These are phyloP conservation scores for Hyaloscypha hepaticicola DNA, from an alignment of 495 filamentous ascomycete genomes.

Conservation along the genomic window DNA sequence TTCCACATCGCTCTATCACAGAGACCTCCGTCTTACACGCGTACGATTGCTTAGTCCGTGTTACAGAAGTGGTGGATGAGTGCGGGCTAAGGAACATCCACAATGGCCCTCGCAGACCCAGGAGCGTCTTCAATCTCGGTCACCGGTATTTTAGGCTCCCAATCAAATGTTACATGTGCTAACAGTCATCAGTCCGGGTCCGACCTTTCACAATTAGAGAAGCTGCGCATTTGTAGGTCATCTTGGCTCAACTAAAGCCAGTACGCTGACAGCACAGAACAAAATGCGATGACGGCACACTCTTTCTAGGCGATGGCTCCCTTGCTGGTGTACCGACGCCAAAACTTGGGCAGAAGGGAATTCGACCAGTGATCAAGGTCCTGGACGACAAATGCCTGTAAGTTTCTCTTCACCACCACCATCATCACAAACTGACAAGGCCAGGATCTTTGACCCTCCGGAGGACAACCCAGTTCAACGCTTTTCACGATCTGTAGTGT, in stretches of 20 bases:
- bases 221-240: conserved; percentile 61
- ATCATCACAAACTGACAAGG: conserved; percentile 24
- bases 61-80: conserved; percentile 19
- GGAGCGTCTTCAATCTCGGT: conserved; percentile 72
- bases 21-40: not conserved
- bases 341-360: conserved; percentile 81
- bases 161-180: conserved; percentile 12
- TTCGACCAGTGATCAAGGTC: conserved; percentile 91
- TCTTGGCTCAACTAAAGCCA: not conserved
- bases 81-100: conserved; percentile 20
- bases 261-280: conserved; percentile 45
- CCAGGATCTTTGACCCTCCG: conserved; percentile 92
- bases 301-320: conserved; percentile 94
- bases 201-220: conserved; percentile 87
- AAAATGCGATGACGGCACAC: conserved; percentile 77
- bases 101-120: conserved; percentile 52
- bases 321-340: conserved; percentile 80
- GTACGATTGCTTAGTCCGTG: conserved; percentile 9
- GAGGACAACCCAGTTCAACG: conserved; percentile 95
- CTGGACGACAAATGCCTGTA: conserved; percentile 96
- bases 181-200: conserved; percentile 68
- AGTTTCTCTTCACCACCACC: conserved; percentile 34
- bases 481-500: conserved; percentile 79
- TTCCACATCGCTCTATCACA: not conserved
- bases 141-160: conserved; percentile 44